phyloP scores from a whole-genome alignment of 2,329 filamentous ascomycete species.

The Mycosphaerella sp. region DNA sequence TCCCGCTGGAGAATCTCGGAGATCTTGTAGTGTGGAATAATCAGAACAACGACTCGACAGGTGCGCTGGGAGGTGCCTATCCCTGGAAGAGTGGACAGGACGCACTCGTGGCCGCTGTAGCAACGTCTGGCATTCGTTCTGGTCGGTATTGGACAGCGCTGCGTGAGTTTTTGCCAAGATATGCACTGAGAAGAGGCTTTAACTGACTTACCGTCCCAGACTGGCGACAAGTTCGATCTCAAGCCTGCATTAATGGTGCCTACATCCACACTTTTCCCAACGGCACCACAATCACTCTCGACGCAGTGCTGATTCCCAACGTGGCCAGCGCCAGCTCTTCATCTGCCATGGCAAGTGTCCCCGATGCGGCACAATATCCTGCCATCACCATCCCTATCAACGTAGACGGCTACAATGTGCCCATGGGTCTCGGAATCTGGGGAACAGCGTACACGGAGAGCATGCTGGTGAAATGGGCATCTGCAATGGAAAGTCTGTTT shows the following conservation, averaged over 20 bases:
- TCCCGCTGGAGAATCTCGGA: slow-evolving; percentile 7
- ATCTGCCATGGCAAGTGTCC: slow-evolving; percentile 5
- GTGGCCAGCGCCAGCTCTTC: slow-evolving; percentile 59
- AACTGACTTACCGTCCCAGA: slow-evolving; percentile 12
- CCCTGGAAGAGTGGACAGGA: slow-evolving; percentile 47
- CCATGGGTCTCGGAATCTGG: slow-evolving; percentile 39
- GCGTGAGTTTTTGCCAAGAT: no score
- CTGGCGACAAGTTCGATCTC: slow-evolving; percentile 37
- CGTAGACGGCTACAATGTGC: slow-evolving; percentile 42
- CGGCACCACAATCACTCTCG: slow-evolving; percentile 36
- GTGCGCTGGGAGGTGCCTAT: slow-evolving; percentile 8
- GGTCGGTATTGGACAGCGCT: slow-evolving; percentile 62
- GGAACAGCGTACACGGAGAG: slow-evolving; percentile 29
- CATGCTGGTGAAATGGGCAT: slow-evolving; percentile 35
- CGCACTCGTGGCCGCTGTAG: slow-evolving; percentile 57
- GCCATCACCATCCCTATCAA: slow-evolving; percentile 63
- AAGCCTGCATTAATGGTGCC: slow-evolving; percentile 37
- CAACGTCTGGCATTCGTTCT: slow-evolving; percentile 54
- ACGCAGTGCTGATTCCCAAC: slow-evolving; percentile 62
- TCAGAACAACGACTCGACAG: slow-evolving; percentile 9
- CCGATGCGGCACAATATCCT: slow-evolving; percentile 46
- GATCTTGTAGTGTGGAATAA: slow-evolving; percentile 10
- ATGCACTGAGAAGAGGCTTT: no score
- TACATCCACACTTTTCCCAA: neutral
- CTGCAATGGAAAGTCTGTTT: slow-evolving; percentile 39